A percentile compares a stretch with the other conserved stretches of the same genome.
These are phyloP conservation scores for Xylaria bambusicola DNA, from an alignment of 495 filamentous ascomycete species.

Conservation along the genomic window DNA sequence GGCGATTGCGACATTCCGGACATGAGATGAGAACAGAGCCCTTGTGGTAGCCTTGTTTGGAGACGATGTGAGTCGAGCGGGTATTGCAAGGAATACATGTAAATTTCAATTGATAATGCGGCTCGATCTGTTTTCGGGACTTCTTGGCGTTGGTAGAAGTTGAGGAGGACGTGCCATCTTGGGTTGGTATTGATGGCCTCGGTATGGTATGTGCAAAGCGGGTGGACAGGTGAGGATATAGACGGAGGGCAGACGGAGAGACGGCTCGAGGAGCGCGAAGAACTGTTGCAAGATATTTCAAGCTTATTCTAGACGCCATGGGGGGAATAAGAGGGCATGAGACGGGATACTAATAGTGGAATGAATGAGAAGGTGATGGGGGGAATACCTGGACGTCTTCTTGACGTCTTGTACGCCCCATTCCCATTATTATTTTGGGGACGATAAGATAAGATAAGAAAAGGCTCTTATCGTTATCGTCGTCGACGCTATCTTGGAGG, in stretches of 20 bases:
- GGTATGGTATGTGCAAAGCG: conserved; percentile 43
- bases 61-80: conserved; percentile 75
- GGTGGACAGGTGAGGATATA: conserved; percentile 19
- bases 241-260: conserved; percentile 21
- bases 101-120: conserved; percentile 81
- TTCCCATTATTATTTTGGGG: no score
- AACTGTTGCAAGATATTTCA: conserved; percentile 8
- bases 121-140: conserved; percentile 42
- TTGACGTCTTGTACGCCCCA: no score
- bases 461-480: neutral
- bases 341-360: no score
- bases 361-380: no score
- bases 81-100: conserved; percentile 84
- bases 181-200: conserved; percentile 25
- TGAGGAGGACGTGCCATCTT: conserved; percentile 23
- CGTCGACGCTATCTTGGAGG: neutral
- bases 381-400: no score
- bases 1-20: conserved; percentile 76
- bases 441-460: no score
- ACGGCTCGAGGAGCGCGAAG: conserved; percentile 13
- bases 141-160: conserved; percentile 34
- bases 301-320: conserved; percentile 23
- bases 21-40: conserved; percentile 88
- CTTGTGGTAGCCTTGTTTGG: conserved; percentile 90
- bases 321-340: neutral